These are phyloP conservation scores for Singerocomus inundabilis DNA, from an alignment of 1,284 basidiomycete genomes.

Conservation along the genomic window DNA sequence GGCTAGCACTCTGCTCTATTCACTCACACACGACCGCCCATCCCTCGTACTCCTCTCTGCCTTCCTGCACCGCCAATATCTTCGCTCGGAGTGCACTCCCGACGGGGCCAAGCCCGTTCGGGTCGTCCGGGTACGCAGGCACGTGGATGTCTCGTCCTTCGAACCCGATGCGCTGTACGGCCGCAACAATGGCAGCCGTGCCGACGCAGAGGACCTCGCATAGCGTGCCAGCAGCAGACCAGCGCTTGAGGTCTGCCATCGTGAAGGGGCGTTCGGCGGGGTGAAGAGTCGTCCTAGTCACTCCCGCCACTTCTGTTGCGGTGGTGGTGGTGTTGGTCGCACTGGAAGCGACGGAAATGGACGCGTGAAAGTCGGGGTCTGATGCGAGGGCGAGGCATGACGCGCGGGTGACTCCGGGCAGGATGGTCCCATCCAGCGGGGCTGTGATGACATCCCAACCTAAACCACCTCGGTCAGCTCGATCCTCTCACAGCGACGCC, in stretches of 20 bases:
- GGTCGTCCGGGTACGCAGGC: conserved; percentile 38
- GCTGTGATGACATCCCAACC: conserved; percentile 71
- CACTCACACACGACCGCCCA: conserved; percentile 45
- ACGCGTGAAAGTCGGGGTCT: conserved; percentile 24
- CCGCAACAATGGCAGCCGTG: conserved; percentile 44
- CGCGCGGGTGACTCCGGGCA: conserved; percentile 74
- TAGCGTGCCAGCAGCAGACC: conserved; percentile 49
- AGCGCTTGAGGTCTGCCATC: conserved; percentile 57
- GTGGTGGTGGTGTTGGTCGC: no score
- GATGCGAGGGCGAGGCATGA: conserved; percentile 64
- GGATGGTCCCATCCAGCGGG: conserved; percentile 71
- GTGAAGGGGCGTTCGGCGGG: conserved; percentile 60
- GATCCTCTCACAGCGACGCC: no score
- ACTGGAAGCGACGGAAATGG: conserved; percentile 11
- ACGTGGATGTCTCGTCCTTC: conserved; percentile 42
- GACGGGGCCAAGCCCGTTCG: conserved; percentile 49
- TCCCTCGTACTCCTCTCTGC: conserved; percentile 49
- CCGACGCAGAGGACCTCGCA: conserved; percentile 75
- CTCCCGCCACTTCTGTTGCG: no score
- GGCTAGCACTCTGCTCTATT: no score
- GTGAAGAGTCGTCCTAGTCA: conserved; percentile 39
- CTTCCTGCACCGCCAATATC: conserved; percentile 66
- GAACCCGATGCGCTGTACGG: conserved; percentile 39
- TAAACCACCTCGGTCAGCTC: no score
- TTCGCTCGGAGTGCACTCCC: conserved; percentile 54